Percentiles rank a stretch among this genome's conserved stretches.
Evolutionary conservation across 2,329 filamentous ascomycete genomes (phyloP).

Genomic region (Verticillium alfalfae): DNA sequence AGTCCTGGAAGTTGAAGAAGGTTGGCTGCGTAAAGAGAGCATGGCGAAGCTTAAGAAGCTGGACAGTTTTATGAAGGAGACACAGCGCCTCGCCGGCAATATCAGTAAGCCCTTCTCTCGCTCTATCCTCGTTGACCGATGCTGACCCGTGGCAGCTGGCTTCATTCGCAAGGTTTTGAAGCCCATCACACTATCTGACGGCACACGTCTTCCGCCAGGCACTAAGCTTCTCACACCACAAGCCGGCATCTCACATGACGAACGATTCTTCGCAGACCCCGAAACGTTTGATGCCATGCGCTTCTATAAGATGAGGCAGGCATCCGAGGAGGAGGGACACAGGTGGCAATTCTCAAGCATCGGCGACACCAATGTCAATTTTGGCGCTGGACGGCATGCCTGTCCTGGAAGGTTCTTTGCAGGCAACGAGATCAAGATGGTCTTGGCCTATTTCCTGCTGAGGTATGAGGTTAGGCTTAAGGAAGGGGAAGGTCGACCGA

Average conservation of each 20-base stretch:
- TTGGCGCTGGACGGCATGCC: slow-evolving; percentile 40
- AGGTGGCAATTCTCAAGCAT: slow-evolving; percentile 33
- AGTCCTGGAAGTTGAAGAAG: slow-evolving; percentile 32
- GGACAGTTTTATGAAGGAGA: slow-evolving; percentile 44
- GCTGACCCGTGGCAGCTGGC: slow-evolving; percentile 24
- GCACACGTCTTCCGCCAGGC: slow-evolving; percentile 34
- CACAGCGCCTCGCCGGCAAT: slow-evolving; percentile 31
- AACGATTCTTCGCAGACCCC: slow-evolving; percentile 30
- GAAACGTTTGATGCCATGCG: slow-evolving; percentile 42
- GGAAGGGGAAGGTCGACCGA: slow-evolving; percentile 29
- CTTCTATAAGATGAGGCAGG: slow-evolving; percentile 38
- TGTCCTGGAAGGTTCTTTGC: slow-evolving; percentile 45
- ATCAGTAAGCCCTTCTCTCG: slow-evolving; percentile 28
- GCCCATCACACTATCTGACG: slow-evolving; percentile 38
- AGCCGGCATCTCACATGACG: slow-evolving; percentile 34
- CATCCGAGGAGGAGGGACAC: slow-evolving; percentile 28
- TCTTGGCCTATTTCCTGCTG: slow-evolving; percentile 33
- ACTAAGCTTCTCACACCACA: slow-evolving; percentile 35
- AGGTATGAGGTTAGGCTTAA: slow-evolving; percentile 35
- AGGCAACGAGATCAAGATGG: slow-evolving; percentile 37
- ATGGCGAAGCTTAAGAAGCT: slow-evolving; percentile 38
- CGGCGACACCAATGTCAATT: slow-evolving; percentile 35
- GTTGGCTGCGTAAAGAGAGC: slow-evolving; percentile 34
- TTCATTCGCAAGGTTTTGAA: slow-evolving; percentile 41
- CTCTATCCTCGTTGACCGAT: background rate